Percentiles rank a stretch among this genome's conserved stretches.
phyloP scores from a whole-genome alignment of 768 basidiomycete species.

The Stropharia rugosoannulata region DNA sequence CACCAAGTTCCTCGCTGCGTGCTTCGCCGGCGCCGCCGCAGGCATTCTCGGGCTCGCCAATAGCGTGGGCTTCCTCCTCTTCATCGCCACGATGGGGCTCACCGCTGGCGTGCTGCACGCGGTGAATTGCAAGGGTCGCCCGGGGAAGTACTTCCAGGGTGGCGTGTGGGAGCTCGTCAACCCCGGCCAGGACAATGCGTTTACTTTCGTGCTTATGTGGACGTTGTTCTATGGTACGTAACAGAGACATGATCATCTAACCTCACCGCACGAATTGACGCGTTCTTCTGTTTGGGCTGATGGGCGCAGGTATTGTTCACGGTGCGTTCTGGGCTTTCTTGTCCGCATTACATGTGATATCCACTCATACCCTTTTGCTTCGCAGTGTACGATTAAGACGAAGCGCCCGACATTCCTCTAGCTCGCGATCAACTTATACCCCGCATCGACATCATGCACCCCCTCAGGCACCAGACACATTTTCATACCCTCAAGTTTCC shows the following conservation, averaged over 20 bases:
- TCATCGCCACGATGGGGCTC: constrained; percentile 63
- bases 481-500: too few relatives aligned
- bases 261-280: too few relatives aligned
- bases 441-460: too few relatives aligned
- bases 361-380: neutral
- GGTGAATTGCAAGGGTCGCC: constrained; percentile 70
- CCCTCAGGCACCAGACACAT: too few relatives aligned
- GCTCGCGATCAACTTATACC: too few relatives aligned
- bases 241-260: too few relatives aligned
- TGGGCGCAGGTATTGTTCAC: constrained; percentile 44
- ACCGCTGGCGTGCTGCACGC: constrained; percentile 64
- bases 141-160: constrained; percentile 56
- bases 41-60: constrained; percentile 90
- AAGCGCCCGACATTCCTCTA: too few relatives aligned
- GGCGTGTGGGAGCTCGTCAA: constrained; percentile 71
- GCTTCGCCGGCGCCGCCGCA: constrained; percentile 84
- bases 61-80: constrained; percentile 78
- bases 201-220: constrained; percentile 92
- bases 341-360: neutral
- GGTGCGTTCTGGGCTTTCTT: constrained; percentile 30
- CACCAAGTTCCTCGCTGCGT: constrained; percentile 79
- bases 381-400: constrained; percentile 16
- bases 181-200: constrained; percentile 87
- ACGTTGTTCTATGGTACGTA: constrained; percentile 86
- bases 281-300: neutral